phyloP scores from a whole-genome alignment of 1,139 yeast species.

The Eremothecium gossypii region DNA sequence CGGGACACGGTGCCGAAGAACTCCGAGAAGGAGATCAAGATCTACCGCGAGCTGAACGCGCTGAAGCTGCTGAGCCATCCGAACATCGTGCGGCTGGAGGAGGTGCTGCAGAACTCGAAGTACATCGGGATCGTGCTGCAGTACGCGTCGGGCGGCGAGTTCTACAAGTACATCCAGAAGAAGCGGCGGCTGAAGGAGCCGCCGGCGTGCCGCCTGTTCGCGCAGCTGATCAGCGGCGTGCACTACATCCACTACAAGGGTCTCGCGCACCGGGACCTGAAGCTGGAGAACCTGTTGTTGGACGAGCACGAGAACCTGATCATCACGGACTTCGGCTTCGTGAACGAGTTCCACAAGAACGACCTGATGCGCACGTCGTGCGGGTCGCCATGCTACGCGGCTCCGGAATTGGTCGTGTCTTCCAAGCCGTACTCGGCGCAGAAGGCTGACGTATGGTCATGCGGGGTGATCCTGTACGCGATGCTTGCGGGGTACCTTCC shows the following conservation, averaged over 20 bases:
- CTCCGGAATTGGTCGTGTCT: constrained; percentile 89
- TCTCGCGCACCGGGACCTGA: constrained; percentile 66
- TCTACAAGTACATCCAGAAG: constrained; percentile 83
- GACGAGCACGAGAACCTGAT: constrained; percentile 59
- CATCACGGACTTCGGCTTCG: constrained; percentile 80
- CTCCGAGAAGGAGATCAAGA: constrained; percentile 77
- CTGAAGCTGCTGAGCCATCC: constrained; percentile 82
- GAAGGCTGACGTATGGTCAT: constrained; percentile 93
- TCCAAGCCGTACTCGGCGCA: constrained; percentile 87
- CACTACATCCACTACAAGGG: constrained; percentile 68
- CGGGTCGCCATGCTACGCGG: constrained; percentile 98
- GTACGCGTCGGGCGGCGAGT: constrained; percentile 95
- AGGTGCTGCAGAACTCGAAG: constrained; percentile 87
- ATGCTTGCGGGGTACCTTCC: constrained; percentile 97
- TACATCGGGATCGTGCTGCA: constrained; percentile 94
- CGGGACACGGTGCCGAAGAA: constrained; percentile 78
- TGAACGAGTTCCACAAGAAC: constrained; percentile 66
- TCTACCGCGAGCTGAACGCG: constrained; percentile 89
- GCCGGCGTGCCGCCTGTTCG: constrained; percentile 77
- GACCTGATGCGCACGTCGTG: constrained; percentile 93
- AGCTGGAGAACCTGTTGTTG: constrained; percentile 62
- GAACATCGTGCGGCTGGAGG: constrained; percentile 83
- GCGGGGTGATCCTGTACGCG: constrained; percentile 91
- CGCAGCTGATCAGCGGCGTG: constrained; percentile 90
- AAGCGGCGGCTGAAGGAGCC: constrained; percentile 81